Conservation (phyloP, 2,329 filamentous ascomycete genomes). For the Microsporum audouinii region DNA sequence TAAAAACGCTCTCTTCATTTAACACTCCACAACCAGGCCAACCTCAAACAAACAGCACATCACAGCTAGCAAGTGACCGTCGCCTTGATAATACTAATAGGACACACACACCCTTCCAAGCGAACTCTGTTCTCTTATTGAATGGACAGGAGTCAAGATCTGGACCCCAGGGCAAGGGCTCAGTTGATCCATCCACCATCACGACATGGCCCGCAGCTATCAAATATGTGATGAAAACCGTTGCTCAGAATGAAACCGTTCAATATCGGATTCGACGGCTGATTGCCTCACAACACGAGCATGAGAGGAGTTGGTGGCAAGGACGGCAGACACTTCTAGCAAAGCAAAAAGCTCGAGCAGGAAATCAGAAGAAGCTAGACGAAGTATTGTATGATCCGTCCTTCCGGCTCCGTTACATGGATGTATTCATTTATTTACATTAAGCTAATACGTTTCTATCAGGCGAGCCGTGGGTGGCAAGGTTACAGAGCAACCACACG, state of each 20-base stretch:
- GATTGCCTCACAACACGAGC: constrained; percentile 51
- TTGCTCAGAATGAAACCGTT: constrained; percentile 36
- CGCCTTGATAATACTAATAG: background rate
- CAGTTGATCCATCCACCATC: constrained; percentile 36
- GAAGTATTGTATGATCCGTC: constrained; percentile 41
- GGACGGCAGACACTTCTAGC: constrained; percentile 41
- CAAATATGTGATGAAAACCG: constrained; percentile 40
- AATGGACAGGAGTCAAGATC: background rate
- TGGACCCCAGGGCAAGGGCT: background rate
- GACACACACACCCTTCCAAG: background rate
- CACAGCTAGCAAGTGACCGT: background rate
- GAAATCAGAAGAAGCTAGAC: constrained; percentile 44
- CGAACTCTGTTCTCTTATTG: background rate
- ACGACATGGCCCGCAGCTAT: constrained; percentile 43
- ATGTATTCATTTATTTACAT: background rate
- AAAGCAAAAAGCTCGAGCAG: constrained; percentile 41
- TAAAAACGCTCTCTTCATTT: constrained; percentile 32
- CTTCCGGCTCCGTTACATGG: background rate
- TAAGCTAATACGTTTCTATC: background rate
- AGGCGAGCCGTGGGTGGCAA: constrained; percentile 39
- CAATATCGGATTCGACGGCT: constrained; percentile 42
- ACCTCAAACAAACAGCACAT: background rate
- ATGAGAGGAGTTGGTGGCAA: constrained; percentile 52
- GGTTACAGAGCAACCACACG: constrained; percentile 16
- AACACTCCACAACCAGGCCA: constrained; percentile 14